Evolutionary conservation across 805 yeast species (phyloP), one percentile per base, ranked within the genome.

Genomic region (Candida easanensis): DNA sequence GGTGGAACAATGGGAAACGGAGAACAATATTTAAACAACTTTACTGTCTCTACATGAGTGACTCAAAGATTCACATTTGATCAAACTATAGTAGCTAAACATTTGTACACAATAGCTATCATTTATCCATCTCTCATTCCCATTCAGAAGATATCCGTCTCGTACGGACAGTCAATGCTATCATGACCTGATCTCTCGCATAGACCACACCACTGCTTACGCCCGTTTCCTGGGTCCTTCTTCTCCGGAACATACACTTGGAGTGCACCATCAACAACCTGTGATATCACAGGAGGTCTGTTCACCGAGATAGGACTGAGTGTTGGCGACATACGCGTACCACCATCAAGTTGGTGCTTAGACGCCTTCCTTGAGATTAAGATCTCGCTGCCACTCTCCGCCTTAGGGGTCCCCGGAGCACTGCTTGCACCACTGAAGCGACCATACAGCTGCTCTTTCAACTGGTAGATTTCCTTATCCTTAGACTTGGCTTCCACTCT

Each of bases 171-270:
- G 43, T 88, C 88, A 23, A 82, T 70, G 50, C 93, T 84, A 37
- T 80, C 82, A 59, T 91, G 99, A 0, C 98, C 99, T 35, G 79
- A 81, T 42, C 88, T 70, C 61, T 91, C 98, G 66, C 99, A 91
- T 41, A 88, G 69, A 0, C 95, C 96, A 66, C 99, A 91, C 96
- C 97, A 91, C 49, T 78, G 73, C 21, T 68, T 68, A 34, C 90
- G 73, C 1, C 96, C 96, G 2, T 79, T 79, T 0, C 89, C 71
- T 1, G 90, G 84, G 59, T 88, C 93, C 13, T 64, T 57, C 17
- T 53, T 22, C 4, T 68, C 65, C 0, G 88, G 84, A 31, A 65
- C 61, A 44, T 76, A 79, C 1, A 80, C 69, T 23, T 76, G 78
- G 22, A 76, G 61, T 2, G 59, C 62, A 2, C 66, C 68, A 47